Conservation (phyloP, 2,329 filamentous ascomycete genomes). For the Aspergillus brasiliensis region DNA sequence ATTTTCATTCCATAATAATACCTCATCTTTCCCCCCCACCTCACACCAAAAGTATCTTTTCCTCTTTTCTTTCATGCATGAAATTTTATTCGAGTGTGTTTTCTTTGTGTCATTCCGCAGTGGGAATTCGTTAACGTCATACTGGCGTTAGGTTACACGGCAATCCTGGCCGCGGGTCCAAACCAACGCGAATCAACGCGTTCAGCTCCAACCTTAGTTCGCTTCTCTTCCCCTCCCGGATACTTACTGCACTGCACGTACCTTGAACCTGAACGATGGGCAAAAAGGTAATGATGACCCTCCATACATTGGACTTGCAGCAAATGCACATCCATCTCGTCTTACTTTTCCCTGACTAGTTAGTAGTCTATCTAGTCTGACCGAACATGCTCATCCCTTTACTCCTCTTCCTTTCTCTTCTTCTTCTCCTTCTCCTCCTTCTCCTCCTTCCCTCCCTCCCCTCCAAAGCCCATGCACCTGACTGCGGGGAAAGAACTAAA, state of each 20-base stretch:
- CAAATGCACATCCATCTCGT: neutral
- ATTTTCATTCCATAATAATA: too few relatives aligned
- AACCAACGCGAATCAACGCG: neutral
- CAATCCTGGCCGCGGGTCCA: neutral
- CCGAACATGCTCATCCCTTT: too few relatives aligned
- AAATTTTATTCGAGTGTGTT: neutral
- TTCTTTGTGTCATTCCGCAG: conserved; percentile 12
- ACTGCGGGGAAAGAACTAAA: conserved; percentile 11
- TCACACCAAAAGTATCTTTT: neutral
- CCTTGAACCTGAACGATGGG: neutral
- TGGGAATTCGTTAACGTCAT: conserved; percentile 22
- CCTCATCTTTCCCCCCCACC: too few relatives aligned
- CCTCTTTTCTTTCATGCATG: neutral
- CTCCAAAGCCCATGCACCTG: conserved; percentile 1
- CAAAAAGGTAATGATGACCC: neutral
- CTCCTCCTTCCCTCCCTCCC: neutral
- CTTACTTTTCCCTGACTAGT: neutral
- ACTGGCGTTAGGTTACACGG: conserved; percentile 19
- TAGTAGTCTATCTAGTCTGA: neutral
- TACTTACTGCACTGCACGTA: neutral
- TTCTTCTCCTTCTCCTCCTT: neutral
- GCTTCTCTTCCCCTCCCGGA: neutral
- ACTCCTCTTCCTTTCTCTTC: neutral
- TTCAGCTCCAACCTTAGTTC: neutral
- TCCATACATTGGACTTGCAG: neutral